Percentiles rank a stretch among this genome's conserved stretches.
Evolutionary conservation across 768 basidiomycete species (phyloP).

Genomic region (Serendipita sp.): DNA sequence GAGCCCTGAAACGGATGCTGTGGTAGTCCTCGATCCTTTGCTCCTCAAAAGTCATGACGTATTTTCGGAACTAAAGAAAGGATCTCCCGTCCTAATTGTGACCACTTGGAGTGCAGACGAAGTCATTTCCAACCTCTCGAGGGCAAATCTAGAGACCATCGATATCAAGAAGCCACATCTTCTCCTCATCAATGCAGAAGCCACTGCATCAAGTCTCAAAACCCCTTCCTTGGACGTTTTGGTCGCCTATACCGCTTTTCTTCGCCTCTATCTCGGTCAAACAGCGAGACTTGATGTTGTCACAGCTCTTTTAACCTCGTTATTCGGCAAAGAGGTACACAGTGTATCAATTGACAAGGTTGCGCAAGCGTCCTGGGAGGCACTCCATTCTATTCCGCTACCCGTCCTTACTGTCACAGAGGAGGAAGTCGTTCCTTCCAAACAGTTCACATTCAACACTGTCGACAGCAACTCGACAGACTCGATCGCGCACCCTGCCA

Average conservation of each 20-base stretch:
- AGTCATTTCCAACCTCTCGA: conserved; percentile 48
- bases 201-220: conserved; percentile 30
- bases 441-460: conserved; percentile 56
- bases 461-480: conserved; percentile 48
- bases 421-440: conserved; percentile 24
- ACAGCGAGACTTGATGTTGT: conserved; percentile 40
- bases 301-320: conserved; percentile 32
- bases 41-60: conserved; percentile 68
- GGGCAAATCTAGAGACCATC: conserved; percentile 32
- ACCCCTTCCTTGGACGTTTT: conserved; percentile 29
- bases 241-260: conserved; percentile 61
- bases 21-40: conserved; percentile 57
- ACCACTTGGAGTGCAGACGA: conserved; percentile 68
- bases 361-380: conserved; percentile 40
- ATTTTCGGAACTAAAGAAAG: conserved; percentile 46
- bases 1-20: conserved; percentile 44
- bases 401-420: conserved; percentile 23
- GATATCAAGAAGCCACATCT: conserved; percentile 37
- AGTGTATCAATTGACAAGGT: conserved; percentile 26
- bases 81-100: conserved; percentile 56
- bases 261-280: conserved; percentile 65
- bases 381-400: conserved; percentile 41
- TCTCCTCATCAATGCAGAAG: conserved; percentile 44
- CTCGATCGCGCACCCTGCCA: conserved; percentile 26
- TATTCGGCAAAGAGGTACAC: conserved; percentile 31